phyloP scores from a whole-genome alignment of 345 rosid species.

The Lumnitzera littorea region DNA sequence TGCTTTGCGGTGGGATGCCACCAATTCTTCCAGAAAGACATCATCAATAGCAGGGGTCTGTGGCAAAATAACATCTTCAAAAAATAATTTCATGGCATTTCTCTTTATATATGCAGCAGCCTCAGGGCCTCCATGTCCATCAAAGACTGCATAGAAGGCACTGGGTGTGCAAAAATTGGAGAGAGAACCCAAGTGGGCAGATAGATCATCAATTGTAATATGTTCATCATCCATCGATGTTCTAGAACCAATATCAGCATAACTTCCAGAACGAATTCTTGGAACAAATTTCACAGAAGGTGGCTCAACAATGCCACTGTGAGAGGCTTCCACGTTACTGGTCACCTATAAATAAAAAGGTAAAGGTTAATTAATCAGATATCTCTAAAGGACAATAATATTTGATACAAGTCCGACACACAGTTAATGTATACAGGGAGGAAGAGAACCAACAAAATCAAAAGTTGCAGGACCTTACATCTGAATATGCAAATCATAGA shows the following conservation, averaged over 20 bases:
- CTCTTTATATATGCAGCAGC: conserved; percentile 74
- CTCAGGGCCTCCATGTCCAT: conserved; percentile 88
- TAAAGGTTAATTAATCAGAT: conserved; percentile 9
- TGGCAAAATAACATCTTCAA: conserved; percentile 54
- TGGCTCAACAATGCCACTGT: conserved; percentile 23
- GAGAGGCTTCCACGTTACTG: conserved; percentile 22
- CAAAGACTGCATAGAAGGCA: conserved; percentile 91
- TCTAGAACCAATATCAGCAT: conserved; percentile 55
- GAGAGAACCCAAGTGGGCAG: conserved; percentile 46
- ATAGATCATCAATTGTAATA: conserved; percentile 67
- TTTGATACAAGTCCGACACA: neutral
- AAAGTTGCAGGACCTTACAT: conserved; percentile 17
- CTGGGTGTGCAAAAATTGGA: conserved; percentile 44
- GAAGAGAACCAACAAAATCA: too few relatives aligned
- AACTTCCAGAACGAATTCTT: conserved; percentile 75
- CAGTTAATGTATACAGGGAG: too few relatives aligned
- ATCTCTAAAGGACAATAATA: neutral
- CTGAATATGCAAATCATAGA: too few relatives aligned
- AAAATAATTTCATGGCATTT: conserved; percentile 63
- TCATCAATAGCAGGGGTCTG: conserved; percentile 42
- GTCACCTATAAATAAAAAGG: conserved; percentile 22
- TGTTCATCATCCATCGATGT: conserved; percentile 84
- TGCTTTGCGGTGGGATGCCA: conserved; percentile 43
- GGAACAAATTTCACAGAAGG: conserved; percentile 37
- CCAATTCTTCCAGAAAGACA: conserved; percentile 36